Evolutionary conservation across 495 filamentous ascomycete genomes (phyloP), one percentile per base, ranked within the genome.

Genomic region (Annulohypoxylon stygium): DNA sequence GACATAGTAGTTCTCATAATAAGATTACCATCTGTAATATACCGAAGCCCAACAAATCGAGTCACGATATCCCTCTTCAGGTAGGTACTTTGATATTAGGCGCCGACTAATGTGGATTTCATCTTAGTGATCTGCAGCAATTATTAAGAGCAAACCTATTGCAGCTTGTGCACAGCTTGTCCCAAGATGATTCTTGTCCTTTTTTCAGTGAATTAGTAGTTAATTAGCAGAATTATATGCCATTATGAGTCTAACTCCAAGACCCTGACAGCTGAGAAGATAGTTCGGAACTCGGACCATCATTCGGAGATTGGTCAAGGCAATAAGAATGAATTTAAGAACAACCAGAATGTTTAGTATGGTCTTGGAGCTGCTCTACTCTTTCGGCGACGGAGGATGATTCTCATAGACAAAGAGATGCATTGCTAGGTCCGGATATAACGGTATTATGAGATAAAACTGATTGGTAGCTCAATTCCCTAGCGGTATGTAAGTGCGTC

Each of bases 401-500:
- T 25, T 18, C 37, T 47, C 1, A 61, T 43, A 26, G 39, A 47
- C 39, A 47, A 14, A 61, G 43, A 41, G 23, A 25, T 4, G 25
- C 30, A 25, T 14, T 4, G 30, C 23, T 18, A 8, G 30, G 60
- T 18, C 47, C 20, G 33, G 61, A 53, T 25, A 64, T 53, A 11
- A 11, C 6, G 30, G 30, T 25, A 14, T 16, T 11, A 14, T 26
- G 20, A 53, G 25, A 41, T 47, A 53, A 33, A 53, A 64, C 61
- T 64, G 33, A 53, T 64, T 53, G 47, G 20, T 11, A 39, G 8
- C 30, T 25, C 30, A n/a, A 41, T 53, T 33, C 9, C 26, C 18
- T 37, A 33, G 43, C 23, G 20, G 30, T n/a, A 39, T 30, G 30
- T 30, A 30, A 2, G 33, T 64, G 18, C 34, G 12, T 39, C 30